Conservation (phyloP, 768 basidiomycete genomes). For the Boletus rubropictus region DNA sequence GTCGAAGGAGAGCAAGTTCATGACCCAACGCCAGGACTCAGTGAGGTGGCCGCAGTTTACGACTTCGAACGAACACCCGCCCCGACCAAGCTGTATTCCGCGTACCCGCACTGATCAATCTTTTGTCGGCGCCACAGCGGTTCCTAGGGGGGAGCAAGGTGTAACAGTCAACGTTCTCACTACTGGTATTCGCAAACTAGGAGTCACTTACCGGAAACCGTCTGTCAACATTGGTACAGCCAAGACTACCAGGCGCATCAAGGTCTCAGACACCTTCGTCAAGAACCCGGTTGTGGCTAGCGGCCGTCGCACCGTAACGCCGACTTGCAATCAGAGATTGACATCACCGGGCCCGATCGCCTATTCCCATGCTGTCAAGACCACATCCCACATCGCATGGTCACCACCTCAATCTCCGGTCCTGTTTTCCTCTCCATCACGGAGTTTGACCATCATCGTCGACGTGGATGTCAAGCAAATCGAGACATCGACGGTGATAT, state of each 20-base stretch:
- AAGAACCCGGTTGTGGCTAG: background rate
- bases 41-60: background rate
- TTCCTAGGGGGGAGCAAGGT: background rate
- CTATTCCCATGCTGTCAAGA: background rate
- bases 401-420: background rate
- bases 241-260: background rate
- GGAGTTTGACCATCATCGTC: background rate
- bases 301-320: background rate
- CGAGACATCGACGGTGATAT: background rate
- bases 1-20: background rate
- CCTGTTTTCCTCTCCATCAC: constrained; percentile 6
- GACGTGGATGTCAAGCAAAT: background rate
- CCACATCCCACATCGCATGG: background rate
- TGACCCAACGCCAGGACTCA: too few relatives aligned
- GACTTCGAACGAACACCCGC: background rate
- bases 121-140: background rate
- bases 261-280: background rate
- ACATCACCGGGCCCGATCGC: background rate
- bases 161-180: background rate
- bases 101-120: background rate
- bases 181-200: background rate
- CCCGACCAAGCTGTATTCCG: constrained; percentile 1
- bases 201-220: background rate
- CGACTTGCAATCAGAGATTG: background rate
- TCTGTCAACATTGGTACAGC: background rate